phyloP scores from a whole-genome alignment of 2,329 filamentous ascomycete genomes.

The Alternaria ventricosa region DNA sequence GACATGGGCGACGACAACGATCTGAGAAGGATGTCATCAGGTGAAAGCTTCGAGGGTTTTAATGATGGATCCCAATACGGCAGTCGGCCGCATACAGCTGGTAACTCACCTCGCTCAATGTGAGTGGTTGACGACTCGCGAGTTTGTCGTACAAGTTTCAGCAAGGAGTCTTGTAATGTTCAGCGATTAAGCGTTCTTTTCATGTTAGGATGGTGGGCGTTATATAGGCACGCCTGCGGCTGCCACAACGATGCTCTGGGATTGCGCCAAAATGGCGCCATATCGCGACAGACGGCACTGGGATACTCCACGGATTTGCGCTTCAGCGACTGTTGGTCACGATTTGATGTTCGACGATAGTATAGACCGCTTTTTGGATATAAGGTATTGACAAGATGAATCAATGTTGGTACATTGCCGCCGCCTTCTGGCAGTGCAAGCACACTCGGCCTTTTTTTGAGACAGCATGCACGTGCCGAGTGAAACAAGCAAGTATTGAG shows the following conservation, averaged over 20 bases:
- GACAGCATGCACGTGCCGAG: neutral
- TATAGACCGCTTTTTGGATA: slow-evolving; percentile 1
- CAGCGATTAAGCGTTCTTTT: slow-evolving; percentile 12
- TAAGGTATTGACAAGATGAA: neutral
- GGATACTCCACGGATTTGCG: neutral
- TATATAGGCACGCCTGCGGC: slow-evolving; percentile 4
- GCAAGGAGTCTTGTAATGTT: neutral
- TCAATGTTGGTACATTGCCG: neutral
- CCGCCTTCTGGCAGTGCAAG: neutral
- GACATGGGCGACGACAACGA: slow-evolving; percentile 37
- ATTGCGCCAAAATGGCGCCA: slow-evolving; percentile 25
- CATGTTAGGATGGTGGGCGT: slow-evolving; percentile 12
- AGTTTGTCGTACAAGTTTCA: neutral
- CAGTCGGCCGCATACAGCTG: slow-evolving; percentile 28
- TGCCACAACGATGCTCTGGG: neutral
- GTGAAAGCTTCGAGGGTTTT: slow-evolving; percentile 43
- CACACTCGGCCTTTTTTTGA: neutral
- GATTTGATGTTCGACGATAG: slow-evolving; percentile 5
- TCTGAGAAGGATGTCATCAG: slow-evolving; percentile 27
- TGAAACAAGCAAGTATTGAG: neutral
- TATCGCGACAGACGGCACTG: slow-evolving; percentile 20
- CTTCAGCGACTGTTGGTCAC: neutral
- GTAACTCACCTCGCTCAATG: slow-evolving; percentile 27
- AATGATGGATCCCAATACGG: slow-evolving; percentile 35
- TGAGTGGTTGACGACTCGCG: slow-evolving; percentile 6